Conservation (phyloP, 2,329 filamentous ascomycete genomes). For the Neofusicoccum cordaticola region DNA sequence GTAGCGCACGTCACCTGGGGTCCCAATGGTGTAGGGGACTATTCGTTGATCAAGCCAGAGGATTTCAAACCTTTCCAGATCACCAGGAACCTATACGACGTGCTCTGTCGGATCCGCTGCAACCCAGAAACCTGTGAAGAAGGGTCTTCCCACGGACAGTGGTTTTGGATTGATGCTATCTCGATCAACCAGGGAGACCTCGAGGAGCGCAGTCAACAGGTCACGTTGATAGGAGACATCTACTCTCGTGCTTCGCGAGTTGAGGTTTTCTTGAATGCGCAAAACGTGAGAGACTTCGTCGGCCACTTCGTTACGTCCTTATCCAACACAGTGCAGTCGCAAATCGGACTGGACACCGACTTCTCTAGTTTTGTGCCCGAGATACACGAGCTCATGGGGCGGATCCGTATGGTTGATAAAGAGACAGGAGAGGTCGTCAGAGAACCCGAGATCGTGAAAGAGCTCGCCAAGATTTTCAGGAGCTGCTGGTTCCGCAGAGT, state of each 20-base stretch:
- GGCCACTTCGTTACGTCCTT: no score
- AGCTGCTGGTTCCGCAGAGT: not conserved
- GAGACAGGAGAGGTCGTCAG: not conserved
- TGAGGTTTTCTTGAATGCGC: conserved; percentile 17
- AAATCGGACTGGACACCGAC: no score
- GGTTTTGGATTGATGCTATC: conserved; percentile 20
- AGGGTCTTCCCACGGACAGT: not conserved
- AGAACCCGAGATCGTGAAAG: not conserved
- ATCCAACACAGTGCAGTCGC: no score
- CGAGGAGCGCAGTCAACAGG: conserved; percentile 19
- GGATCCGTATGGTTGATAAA: not conserved
- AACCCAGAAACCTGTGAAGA: not conserved
- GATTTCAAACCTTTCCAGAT: not conserved
- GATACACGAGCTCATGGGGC: not conserved
- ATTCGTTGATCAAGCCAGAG: not conserved
- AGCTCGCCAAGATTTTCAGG: not conserved
- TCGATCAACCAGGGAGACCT: conserved; percentile 22
- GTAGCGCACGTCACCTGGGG: not conserved
- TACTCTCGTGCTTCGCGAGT: conserved; percentile 19
- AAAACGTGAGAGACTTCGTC: no score
- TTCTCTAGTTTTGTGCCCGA: no score
- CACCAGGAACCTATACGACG: not conserved
- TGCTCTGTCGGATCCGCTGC: not conserved
- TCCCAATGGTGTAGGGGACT: no score
- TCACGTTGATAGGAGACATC: conserved; percentile 18